These are phyloP conservation scores for Boechera divaricarpa DNA, from an alignment of 345 rosid species.

Conservation along the genomic window DNA sequence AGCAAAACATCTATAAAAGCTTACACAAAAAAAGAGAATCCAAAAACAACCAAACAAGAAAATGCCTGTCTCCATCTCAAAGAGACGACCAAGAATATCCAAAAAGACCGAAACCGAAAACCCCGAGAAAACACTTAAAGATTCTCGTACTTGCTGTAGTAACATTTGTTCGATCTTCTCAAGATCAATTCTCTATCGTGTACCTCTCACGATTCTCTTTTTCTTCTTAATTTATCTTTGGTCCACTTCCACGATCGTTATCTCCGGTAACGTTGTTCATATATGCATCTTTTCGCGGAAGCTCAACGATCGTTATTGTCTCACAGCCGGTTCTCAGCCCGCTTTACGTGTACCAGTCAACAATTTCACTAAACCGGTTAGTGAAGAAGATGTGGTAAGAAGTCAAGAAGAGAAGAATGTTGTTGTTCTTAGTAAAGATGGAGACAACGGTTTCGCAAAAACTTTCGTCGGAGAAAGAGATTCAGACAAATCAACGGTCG, in stretches of 20 bases:
- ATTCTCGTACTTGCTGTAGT: constrained; percentile 31
- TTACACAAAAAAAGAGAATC: constrained; percentile 27
- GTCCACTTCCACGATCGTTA: constrained; percentile 75
- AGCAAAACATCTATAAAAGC: constrained; percentile 45
- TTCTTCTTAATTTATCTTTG: constrained; percentile 61
- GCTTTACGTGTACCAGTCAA: constrained; percentile 48
- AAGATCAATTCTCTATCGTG: constrained; percentile 50
- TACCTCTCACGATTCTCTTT: constrained; percentile 56
- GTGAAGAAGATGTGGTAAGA: constrained; percentile 33
- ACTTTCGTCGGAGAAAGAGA: background rate
- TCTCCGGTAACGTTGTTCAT: constrained; percentile 69
- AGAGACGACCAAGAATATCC: constrained; percentile 53
- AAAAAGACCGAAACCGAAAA: constrained; percentile 43
- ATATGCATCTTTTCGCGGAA: constrained; percentile 79
- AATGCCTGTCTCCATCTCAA: constrained; percentile 64
- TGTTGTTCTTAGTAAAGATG: constrained; percentile 29
- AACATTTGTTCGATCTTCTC: constrained; percentile 42
- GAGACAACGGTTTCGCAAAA: constrained; percentile 17
- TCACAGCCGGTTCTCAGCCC: constrained; percentile 81
- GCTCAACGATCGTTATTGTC: constrained; percentile 77
- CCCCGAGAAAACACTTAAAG: constrained; percentile 2
- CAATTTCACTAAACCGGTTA: constrained; percentile 24
- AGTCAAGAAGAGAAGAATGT: constrained; percentile 26
- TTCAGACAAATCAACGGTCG: background rate
- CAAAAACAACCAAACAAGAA: constrained; percentile 27